Evolutionary conservation across 2,329 filamentous ascomycete species (phyloP).

Genomic region (Huntiella abstrusa): DNA sequence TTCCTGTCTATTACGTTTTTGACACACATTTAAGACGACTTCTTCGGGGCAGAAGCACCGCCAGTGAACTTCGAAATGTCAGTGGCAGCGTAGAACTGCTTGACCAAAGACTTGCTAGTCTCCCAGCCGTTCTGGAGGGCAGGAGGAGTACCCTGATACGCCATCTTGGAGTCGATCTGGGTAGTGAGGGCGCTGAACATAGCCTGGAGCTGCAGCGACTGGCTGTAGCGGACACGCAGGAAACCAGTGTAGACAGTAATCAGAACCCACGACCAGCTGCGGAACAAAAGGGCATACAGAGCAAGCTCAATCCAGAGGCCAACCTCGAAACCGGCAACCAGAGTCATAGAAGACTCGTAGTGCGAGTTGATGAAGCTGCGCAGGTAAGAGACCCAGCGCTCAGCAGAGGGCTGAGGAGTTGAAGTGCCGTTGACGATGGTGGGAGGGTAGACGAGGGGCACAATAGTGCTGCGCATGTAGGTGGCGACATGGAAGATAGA

Average conservation of each 20-base stretch:
- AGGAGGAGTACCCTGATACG: conserved; percentile 74
- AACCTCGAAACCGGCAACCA: conserved; percentile 80
- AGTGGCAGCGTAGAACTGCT: conserved; percentile 61
- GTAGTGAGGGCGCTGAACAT: conserved; percentile 55
- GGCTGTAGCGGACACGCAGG: conserved; percentile 72
- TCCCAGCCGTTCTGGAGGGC: conserved; percentile 65
- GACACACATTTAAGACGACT: conserved; percentile 23
- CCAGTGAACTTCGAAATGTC: conserved; percentile 9
- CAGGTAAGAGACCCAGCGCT: conserved; percentile 46
- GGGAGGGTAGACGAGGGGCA: conserved; percentile 65
- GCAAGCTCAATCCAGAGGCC: conserved; percentile 68
- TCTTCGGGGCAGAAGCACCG: conserved; percentile 26
- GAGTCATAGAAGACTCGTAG: conserved; percentile 88
- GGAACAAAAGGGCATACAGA: conserved; percentile 67
- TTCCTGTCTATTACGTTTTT: neutral
- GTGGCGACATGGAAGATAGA: conserved; percentile 97
- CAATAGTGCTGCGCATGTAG: conserved; percentile 82
- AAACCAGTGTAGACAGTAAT: conserved; percentile 75
- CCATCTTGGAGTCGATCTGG: conserved; percentile 61
- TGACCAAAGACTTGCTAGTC: conserved; percentile 49
- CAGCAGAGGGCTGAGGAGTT: conserved; percentile 23
- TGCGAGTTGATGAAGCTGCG: conserved; percentile 93
- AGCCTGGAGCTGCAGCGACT: conserved; percentile 84
- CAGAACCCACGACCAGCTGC: conserved; percentile 78
- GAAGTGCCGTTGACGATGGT: conserved; percentile 34